A percentile compares a stretch with the other conserved stretches of the same genome.
Conservation (phyloP, 164 flowering plant species). For the Stephania japonica region DNA sequence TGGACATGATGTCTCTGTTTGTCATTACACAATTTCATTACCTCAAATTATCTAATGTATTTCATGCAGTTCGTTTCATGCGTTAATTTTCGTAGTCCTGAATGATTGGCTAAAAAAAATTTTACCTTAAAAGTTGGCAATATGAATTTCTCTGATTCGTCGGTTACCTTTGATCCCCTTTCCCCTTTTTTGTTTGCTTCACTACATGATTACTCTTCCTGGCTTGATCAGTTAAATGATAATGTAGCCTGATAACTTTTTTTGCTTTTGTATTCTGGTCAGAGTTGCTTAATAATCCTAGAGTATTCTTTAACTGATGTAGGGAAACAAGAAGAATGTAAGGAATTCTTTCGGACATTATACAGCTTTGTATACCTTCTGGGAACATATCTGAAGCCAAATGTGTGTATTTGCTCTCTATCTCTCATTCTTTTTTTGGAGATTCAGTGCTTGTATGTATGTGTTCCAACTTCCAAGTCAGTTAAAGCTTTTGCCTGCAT, state of each 20-base stretch:
- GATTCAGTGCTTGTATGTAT: not conserved
- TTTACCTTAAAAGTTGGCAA: not conserved
- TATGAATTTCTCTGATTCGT: not conserved
- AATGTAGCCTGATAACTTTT: not conserved
- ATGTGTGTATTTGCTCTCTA: constrained; percentile 42
- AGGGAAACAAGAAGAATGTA: constrained; percentile 83
- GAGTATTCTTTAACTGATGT: constrained; percentile 21
- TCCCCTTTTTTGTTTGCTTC: not conserved
- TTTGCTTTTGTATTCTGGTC: too few species aligned
- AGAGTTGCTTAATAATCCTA: not conserved
- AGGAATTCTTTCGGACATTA: constrained; percentile 46
- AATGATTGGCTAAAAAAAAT: too few species aligned
- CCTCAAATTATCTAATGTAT: not conserved
- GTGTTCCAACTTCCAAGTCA: not conserved
- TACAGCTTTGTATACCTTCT: constrained; percentile 72
- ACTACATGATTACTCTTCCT: not conserved
- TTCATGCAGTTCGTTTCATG: too few species aligned
- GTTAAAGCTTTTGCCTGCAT: not conserved
- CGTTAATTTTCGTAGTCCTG: too few species aligned
- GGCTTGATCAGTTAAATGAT: not conserved
- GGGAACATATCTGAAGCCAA: constrained; percentile 85
- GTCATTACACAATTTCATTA: not conserved
- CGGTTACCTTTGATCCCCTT: not conserved
- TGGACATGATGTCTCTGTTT: too few species aligned
- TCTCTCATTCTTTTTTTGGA: not conserved